Evolutionary conservation across 306 rosid genomes (phyloP), one percentile per base, ranked within the genome.

Genomic region (Adenanthera pavonina): DNA sequence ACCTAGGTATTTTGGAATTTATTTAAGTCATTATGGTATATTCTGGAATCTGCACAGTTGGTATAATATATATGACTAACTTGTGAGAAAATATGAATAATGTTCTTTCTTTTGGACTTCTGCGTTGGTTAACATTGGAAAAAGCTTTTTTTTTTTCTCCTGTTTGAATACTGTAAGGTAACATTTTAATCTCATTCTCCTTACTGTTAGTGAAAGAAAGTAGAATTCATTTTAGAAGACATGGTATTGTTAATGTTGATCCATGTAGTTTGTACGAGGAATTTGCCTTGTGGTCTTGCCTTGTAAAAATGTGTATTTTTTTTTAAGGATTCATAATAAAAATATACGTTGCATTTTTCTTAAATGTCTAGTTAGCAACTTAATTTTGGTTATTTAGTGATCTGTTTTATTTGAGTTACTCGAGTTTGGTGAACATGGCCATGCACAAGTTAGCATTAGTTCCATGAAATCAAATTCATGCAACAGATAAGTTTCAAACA

Each of bases 1-100:
- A 79, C 69, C 17, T 46, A 25, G 15, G 75, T 54, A 14, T 53
- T 9, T 53, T 44, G 25, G 69, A 61, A 51, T 74, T 74, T 38
- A 16, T 69, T 80, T 43, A 15, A 47, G 25, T 36, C 11, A 59
- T 49, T 65, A 70, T 59, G 69, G 82, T 49, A 17, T 33, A 9
- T 30, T 78, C 46, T 68, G 44, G 56, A 53, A 52, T 68, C 34
- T 69, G 20, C 40, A 14, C 14, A 5, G 38, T 16, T 48, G 74
- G 13, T 44, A 57, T 56, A 36, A 35, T 80, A 33, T 70, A 47
- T 47, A 8, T 71, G 57, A 25, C 19, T 17, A 57, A 34, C n/a
- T 30, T 71, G 36, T 19, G 11, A 44, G 61, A 14, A 70, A 56
- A 70, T 34, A 7, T 15, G 41, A 71, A 47, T 36, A 10, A 49